Evolutionary conservation across 495 filamentous ascomycete species (phyloP), one percentile per base, ranked within the genome.

Genomic region (Podospora comata): DNA sequence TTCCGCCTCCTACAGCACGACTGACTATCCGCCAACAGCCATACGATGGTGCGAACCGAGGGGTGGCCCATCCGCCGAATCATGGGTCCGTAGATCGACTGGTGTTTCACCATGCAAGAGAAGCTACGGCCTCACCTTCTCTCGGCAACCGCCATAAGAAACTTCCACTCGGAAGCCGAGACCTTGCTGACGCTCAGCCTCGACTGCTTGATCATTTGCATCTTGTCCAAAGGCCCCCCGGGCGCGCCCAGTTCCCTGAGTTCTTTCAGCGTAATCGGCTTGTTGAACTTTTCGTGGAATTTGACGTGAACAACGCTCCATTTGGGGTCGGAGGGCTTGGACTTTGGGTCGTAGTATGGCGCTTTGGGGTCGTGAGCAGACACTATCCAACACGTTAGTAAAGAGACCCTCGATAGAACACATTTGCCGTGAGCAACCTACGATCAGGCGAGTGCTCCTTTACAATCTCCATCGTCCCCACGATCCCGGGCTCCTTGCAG

Each of bases 401-500:
- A 44, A 18, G 58, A 55, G 58, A n/a, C 34, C 11, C 11, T 39
- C 6, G 34, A 11, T 5, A n/a, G 48, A 65, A 7, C 7, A 26
- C 64, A 28, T 23, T 23, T 23, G 23, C 23, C 23, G 23, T 23
- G 23, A 23, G 27, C 30, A 5, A 78, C 85, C 75, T 83, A 92
- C 91, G 81, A 73, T 99, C 95, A 6, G 87, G 81, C 1, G 89
- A 87, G 71, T 92, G 88, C 78, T 96, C 92, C 68, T 86, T 79
- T 3, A 96, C 92, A 74, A 99, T 90, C 77, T 96, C 91, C 92
- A 97, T 96, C 7, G 90, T 86, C n/a, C 95, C 95, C 4, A 89
- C 93, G 62, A 99, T 91, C 3, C 92, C 94, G 0, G 95, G 94
- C 34, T 88, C 85, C 78, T 95, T 96, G 81, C 91, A 93, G 74